phyloP scores from a whole-genome alignment of 2,329 filamentous ascomycete species.

The Catunica adiposa region DNA sequence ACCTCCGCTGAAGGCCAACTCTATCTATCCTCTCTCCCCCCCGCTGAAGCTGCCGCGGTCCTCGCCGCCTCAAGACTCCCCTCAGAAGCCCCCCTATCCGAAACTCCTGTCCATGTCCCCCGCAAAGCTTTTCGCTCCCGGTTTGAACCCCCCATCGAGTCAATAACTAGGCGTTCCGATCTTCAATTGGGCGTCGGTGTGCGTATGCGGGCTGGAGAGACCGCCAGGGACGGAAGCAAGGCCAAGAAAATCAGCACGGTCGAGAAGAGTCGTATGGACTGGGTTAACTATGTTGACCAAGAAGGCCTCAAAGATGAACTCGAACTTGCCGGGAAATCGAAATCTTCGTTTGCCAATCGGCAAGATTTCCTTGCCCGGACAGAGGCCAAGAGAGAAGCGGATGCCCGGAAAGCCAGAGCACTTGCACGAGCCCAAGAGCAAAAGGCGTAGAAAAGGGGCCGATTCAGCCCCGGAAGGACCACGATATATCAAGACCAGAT shows the following conservation, averaged over 20 bases:
- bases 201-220: conserved; percentile 31
- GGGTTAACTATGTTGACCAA: conserved; percentile 55
- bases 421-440: conserved; percentile 18
- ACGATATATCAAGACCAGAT: not conserved
- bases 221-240: conserved; percentile 26
- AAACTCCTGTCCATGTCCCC: conserved; percentile 25
- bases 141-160: conserved; percentile 41
- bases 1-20: conserved; percentile 50
- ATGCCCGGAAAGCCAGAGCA: conserved; percentile 37
- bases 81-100: conserved; percentile 14
- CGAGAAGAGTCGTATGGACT: conserved; percentile 58
- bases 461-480: too few species aligned
- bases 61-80: conserved; percentile 3
- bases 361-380: conserved; percentile 51
- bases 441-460: not conserved
- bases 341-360: conserved; percentile 43
- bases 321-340: conserved; percentile 45
- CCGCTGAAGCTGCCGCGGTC: conserved; percentile 16
- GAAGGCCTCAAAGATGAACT: conserved; percentile 56
- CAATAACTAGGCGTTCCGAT: conserved; percentile 31
- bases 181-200: conserved; percentile 40
- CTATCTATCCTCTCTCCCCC: conserved; percentile 30
- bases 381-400: conserved; percentile 44
- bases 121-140: conserved; percentile 43
- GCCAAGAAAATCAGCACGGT: conserved; percentile 50